A percentile compares a stretch with the other conserved stretches of the same genome.
Evolutionary conservation across 2,329 filamentous ascomycete species (phyloP).

Genomic region (Dissoconium aciculare): DNA sequence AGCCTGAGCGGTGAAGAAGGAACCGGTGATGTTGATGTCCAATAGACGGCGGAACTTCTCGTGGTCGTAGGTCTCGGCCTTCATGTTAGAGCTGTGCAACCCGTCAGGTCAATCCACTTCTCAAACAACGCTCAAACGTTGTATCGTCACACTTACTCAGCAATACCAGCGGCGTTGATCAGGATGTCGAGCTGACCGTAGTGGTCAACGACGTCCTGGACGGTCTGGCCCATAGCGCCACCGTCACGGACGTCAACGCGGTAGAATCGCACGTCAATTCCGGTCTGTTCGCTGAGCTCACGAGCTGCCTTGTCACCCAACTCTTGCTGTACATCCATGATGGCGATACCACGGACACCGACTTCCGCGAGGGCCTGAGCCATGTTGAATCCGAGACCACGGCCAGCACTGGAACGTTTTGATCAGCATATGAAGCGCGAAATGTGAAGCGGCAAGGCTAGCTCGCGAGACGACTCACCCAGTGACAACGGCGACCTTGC

Average conservation of each 20-base stretch:
- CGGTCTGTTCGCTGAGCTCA: conserved; percentile 57
- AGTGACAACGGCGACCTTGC: conserved; percentile 51
- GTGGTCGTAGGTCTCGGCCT: conserved; percentile 60
- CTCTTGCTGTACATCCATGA: conserved; percentile 64
- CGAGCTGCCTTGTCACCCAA: conserved; percentile 55
- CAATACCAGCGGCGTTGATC: conserved; percentile 68
- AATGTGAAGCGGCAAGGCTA: not conserved
- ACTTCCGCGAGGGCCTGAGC: conserved; percentile 62
- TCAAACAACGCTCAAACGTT: too few species aligned
- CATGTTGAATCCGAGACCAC: conserved; percentile 67
- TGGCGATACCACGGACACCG: conserved; percentile 56
- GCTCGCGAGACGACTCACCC: conserved; percentile 48
- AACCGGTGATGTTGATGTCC: conserved; percentile 69
- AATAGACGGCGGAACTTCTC: conserved; percentile 65
- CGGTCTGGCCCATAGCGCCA: conserved; percentile 52
- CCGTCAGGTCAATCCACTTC: too few species aligned
- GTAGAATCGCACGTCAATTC: conserved; percentile 60
- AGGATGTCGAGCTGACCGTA: conserved; percentile 59
- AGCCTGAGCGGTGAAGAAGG: conserved; percentile 58
- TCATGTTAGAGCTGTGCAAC: conserved; percentile 56
- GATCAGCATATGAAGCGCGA: conserved; percentile 16
- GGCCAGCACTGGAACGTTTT: conserved; percentile 43
- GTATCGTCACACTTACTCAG: conserved; percentile 40
- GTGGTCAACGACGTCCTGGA: conserved; percentile 48
- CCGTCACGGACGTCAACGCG: conserved; percentile 65